phyloP scores from a whole-genome alignment of 306 rosid species.

The Cyamopsis tetragonoloba region DNA sequence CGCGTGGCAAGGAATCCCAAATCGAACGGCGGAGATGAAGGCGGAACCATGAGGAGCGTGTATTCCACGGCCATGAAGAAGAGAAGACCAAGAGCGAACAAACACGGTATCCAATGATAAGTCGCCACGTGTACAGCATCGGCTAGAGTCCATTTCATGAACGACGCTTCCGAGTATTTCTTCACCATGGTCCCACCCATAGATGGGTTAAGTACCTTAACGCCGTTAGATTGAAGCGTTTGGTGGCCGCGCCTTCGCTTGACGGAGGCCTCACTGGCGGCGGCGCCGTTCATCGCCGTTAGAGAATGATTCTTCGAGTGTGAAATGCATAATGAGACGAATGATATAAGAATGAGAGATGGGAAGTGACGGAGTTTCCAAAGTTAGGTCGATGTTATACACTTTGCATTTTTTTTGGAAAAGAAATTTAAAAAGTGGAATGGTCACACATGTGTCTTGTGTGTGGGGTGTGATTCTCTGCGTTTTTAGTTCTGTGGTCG shows the following conservation, averaged over 20 bases:
- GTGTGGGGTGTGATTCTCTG: not conserved
- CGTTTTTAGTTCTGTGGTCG: not conserved
- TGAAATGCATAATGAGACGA: not conserved
- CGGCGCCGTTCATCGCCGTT: slow-evolving; percentile 42
- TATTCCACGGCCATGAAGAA: slow-evolving; percentile 95
- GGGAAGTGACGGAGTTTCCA: slow-evolving; percentile 43
- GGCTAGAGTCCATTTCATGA: slow-evolving; percentile 59
- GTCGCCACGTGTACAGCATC: slow-evolving; percentile 64
- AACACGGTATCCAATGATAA: slow-evolving; percentile 75
- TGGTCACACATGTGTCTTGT: not conserved
- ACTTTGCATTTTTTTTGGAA: not conserved
- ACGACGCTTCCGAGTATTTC: slow-evolving; percentile 35
- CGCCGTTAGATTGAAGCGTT: slow-evolving; percentile 5
- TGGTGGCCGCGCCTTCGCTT: slow-evolving; percentile 1
- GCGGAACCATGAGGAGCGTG: slow-evolving; percentile 88
- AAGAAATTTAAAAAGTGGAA: not conserved
- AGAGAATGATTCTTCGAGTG: not conserved
- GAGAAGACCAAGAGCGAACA: slow-evolving; percentile 55
- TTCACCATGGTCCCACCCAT: slow-evolving; percentile 9
- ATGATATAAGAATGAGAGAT: not conserved
- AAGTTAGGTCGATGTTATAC: slow-evolving; percentile 5
- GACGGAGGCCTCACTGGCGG: slow-evolving; percentile 26
- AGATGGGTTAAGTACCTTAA: not conserved
- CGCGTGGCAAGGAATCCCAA: slow-evolving; percentile 73
- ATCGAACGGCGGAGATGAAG: slow-evolving; percentile 81